These are phyloP conservation scores for Plasmodium billcollinsi DNA, from an alignment of 169 alveolate species.

Conservation along the genomic window DNA sequence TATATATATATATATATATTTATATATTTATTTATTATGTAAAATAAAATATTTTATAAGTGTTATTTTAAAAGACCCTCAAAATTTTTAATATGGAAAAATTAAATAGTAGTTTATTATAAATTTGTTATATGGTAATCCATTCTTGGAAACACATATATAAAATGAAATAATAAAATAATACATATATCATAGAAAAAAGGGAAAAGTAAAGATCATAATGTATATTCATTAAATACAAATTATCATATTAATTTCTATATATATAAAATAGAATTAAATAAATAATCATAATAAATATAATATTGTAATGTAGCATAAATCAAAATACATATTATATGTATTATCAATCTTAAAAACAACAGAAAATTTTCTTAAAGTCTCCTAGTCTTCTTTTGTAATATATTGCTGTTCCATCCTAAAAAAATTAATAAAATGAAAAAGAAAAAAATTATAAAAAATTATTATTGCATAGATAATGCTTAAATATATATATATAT, in stretches of 20 bases:
- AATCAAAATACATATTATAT: background rate
- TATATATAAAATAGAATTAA: background rate
- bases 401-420: conserved; percentile 77
- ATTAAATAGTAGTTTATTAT: too few species aligned
- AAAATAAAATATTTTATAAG: background rate
- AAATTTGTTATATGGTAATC: too few species aligned
- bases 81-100: too few species aligned
- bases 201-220: too few species aligned
- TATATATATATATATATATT: background rate
- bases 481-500: background rate
- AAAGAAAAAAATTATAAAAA: background rate
- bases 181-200: too few species aligned
- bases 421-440: conserved; percentile 3
- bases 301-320: background rate
- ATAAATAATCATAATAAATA: conserved; percentile 2
- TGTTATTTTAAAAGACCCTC: too few species aligned
- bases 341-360: conserved; percentile 9
- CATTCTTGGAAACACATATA: too few species aligned
- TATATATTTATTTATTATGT: background rate
- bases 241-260: background rate
- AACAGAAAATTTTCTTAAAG: conserved; percentile 41
- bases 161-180: too few species aligned
- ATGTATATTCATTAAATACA: too few species aligned
- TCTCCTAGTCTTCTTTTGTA: conserved; percentile 42
- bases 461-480: background rate